These are phyloP conservation scores for Phlebopus sp. DNA, from an alignment of 1,284 basidiomycete genomes.

Conservation along the genomic window DNA sequence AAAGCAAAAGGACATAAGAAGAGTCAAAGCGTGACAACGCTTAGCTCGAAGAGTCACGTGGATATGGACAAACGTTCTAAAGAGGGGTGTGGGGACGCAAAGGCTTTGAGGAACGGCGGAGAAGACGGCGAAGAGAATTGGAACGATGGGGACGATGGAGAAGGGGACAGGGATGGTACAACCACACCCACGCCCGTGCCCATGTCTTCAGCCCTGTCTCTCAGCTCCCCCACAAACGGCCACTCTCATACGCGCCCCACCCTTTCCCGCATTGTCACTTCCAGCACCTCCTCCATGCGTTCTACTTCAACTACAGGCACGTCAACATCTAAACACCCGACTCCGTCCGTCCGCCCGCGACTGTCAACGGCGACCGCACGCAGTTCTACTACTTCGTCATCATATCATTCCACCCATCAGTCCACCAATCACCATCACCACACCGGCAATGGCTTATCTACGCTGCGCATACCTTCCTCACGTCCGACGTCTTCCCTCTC, in stretches of 20 bases:
- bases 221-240: constrained; percentile 15
- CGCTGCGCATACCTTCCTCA: constrained; percentile 35
- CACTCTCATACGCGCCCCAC: constrained; percentile 16
- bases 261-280: constrained; percentile 28
- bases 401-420: constrained; percentile 17
- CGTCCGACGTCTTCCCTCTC: constrained; percentile 47
- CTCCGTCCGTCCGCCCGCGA: constrained; percentile 20
- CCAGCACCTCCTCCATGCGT: constrained; percentile 28
- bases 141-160: constrained; percentile 11
- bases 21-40: constrained; percentile 17
- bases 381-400: constrained; percentile 12
- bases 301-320: constrained; percentile 20
- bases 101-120: constrained; percentile 7
- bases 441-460: constrained; percentile 25
- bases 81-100: not conserved
- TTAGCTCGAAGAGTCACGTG: constrained; percentile 2
- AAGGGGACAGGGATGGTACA: not conserved
- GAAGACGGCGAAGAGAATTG: constrained; percentile 16
- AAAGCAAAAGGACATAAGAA: constrained; percentile 23
- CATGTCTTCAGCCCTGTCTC: constrained; percentile 9
- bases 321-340: constrained; percentile 12
- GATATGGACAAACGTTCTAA: not conserved
- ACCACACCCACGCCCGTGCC: not conserved
- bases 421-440: constrained; percentile 14
- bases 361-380: constrained; percentile 4